Evolutionary conservation across 306 rosid species (phyloP), one percentile per base, ranked within the genome.

Genomic region (Cicer yamashitae): DNA sequence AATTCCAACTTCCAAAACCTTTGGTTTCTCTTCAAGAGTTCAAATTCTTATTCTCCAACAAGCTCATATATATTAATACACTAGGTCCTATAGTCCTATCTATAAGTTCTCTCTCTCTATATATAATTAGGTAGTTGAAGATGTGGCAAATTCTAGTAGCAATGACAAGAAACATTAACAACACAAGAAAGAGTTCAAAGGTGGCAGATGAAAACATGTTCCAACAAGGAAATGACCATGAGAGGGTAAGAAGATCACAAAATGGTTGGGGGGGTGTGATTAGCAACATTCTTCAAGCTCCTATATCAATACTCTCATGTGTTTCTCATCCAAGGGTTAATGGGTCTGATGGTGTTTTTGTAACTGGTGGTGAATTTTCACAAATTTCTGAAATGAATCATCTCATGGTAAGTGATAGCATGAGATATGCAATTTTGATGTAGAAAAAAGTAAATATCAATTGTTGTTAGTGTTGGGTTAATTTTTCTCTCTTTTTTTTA

Each of bases 381-480:
- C 93, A 88, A 61, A 77, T 82, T 4, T 90, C 98, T 37, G 97
- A 94, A 44, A 87, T 91, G 77, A 94, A 94, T 78, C 91, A 94
- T 76, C 92, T 94, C 10, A 91, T 94, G 97, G 98, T 91, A 8
- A 91, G 82, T 79, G 98, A 94, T 5, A 87, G 98, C 88, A 91
- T 91, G 97, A 93, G 98, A 73, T 94, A 91, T 83, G 98, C 98
- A 70, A 91, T 94, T 79, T 89, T 94, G 85, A 91, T 94, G 96
- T 94, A 84, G 82, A 67, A 61, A 44, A 79, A 41, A 25, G 57
- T 62, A 18, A 76, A 57, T 50, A n/a, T 67, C 44, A 52, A 43
- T 44, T 10, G 74, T 22, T 66, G 38, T 14, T 30, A 30, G 34
- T 67, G 11, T 45, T 73, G 37, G 67, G 3, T 72, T 67, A 3